Base-by-base conservation (phyloP, 2,329 filamentous ascomycete genomes). In the Talaromyces atroroseus region DNA sequence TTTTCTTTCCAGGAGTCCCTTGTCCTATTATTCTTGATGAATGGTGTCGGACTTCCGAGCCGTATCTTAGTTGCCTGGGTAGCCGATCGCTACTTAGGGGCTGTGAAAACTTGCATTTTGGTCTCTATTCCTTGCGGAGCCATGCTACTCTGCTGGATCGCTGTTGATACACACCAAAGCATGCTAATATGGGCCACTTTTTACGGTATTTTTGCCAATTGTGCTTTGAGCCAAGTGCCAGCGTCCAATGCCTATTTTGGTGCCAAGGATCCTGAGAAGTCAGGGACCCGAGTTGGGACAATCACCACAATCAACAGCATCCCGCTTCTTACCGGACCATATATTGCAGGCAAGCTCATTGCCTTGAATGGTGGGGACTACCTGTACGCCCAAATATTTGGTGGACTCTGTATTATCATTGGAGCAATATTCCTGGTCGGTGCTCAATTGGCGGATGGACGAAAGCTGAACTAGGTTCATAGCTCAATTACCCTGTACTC, bases 211-310 rank as follows among this genome's bases (percentile, higher is more conserved):
- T 45, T 44, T 45, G 49, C 49, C 16, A 51, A 51, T 32, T 51
- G 49, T 10, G 49, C 49, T 12, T 16, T 51, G 24, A 51, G 49
- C 44, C 49, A 51, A 29, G 23, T 52, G 14, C 42, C 52, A 38
- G 52, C 52, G 23, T 48, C 52, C 34, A 49, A 47, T 26, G 52
- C 44, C 3, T 47, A 38, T 7, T 47, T 48, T 16, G 42, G 52
- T 3, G 81, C 79, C 0, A 75, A 74, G 0, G 78, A 83, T 62
- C 57, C 81, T 57, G 75, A 75, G 58, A 82, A 80, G 65, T 70
- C 73, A 4, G 81, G 81, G 0, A 76, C 79, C 18, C 70, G 80
- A 18, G 79, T 82, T 66, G 81, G 81, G 1, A 80, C 82, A 76
- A 74, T 79, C 5, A 77, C 83, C 52, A 77, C 73, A 26, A 74